Percentiles rank a stretch among this genome's conserved stretches.
Conservation (phyloP, 805 yeast genomes). For the Candida corydali region DNA sequence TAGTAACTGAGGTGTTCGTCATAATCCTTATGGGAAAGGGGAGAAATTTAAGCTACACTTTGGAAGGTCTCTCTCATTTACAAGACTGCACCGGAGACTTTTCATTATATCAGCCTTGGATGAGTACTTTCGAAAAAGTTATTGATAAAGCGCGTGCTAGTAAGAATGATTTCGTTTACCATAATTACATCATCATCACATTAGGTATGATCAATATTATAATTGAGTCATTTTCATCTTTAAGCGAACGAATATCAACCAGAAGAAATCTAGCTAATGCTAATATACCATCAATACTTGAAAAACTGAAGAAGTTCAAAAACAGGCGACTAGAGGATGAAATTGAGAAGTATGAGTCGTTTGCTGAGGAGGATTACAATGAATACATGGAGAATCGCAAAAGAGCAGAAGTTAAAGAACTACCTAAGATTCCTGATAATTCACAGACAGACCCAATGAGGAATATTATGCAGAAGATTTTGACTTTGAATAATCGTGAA, state of each 20-base stretch:
- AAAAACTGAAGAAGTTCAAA: slow-evolving; percentile 27
- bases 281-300: slow-evolving; percentile 29
- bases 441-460: slow-evolving; percentile 10
- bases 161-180: slow-evolving; percentile 15
- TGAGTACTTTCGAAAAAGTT: slow-evolving; percentile 31
- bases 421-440: not conserved
- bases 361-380: slow-evolving; percentile 37
- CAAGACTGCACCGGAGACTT: slow-evolving; percentile 29
- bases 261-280: slow-evolving; percentile 37
- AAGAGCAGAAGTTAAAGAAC: not conserved
- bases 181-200: slow-evolving; percentile 33
- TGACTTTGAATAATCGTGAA: slow-evolving; percentile 17
- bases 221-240: slow-evolving; percentile 22
- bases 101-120: slow-evolving; percentile 39
- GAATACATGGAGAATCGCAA: slow-evolving; percentile 12
- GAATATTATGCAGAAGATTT: slow-evolving; percentile 24
- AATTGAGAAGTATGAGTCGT: slow-evolving; percentile 34
- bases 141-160: slow-evolving; percentile 23
- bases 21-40: slow-evolving; percentile 27
- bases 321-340: slow-evolving; percentile 31
- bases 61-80: slow-evolving; percentile 28
- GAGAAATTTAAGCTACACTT: slow-evolving; percentile 16
- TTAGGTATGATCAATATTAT: slow-evolving; percentile 33
- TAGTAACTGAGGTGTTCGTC: slow-evolving; percentile 40
- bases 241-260: slow-evolving; percentile 24